Conservation (phyloP, 306 rosid genomes). For the Corylus heterophylla region DNA sequence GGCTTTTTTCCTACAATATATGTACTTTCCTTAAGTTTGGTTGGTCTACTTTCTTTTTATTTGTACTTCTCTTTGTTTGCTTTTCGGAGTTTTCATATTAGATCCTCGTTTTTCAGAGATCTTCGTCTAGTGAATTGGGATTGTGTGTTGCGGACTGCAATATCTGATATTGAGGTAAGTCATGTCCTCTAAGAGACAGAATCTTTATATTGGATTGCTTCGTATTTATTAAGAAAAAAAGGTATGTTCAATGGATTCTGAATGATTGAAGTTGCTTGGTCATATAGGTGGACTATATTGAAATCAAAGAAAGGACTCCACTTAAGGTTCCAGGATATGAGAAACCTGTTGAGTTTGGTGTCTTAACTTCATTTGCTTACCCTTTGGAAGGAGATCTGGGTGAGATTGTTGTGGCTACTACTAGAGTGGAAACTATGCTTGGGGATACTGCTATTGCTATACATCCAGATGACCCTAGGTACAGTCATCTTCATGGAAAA, state of each 20-base stretch:
- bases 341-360: constrained; percentile 82
- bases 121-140: constrained; percentile 94
- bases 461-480: constrained; percentile 77
- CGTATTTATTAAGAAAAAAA: neutral
- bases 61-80: neutral
- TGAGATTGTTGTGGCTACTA: constrained; percentile 92
- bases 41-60: constrained; percentile 11
- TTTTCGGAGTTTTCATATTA: constrained; percentile 1
- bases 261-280: constrained; percentile 24
- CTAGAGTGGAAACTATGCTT: constrained; percentile 95
- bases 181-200: constrained; percentile 10
- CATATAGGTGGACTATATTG: constrained; percentile 85
- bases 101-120: constrained; percentile 57
- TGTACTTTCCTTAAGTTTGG: neutral
- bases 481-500: constrained; percentile 77
- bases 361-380: constrained; percentile 83
- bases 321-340: constrained; percentile 83
- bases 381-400: constrained; percentile 78
- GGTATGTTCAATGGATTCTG: constrained; percentile 2
- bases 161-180: constrained; percentile 92
- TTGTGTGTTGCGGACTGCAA: constrained; percentile 84
- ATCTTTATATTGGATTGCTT: neutral
- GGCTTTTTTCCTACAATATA: neutral
- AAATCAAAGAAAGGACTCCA: constrained; percentile 69
- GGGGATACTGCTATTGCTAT: constrained; percentile 96